These are phyloP conservation scores for Tricholoma sp. DNA, from an alignment of 768 basidiomycete genomes.

Conservation along the genomic window DNA sequence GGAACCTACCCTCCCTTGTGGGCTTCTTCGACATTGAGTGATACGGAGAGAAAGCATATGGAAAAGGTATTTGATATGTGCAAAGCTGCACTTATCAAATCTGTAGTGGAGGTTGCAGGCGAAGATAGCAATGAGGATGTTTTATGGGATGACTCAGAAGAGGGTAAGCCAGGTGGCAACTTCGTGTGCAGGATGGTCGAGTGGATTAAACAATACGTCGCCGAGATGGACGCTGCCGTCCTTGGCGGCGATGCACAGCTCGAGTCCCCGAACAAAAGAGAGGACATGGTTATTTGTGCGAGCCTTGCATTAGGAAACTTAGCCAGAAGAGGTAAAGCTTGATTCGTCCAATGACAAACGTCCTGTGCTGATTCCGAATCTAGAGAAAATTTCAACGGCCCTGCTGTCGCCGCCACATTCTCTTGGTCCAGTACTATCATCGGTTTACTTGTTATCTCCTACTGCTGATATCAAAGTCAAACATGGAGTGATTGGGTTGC, in stretches of 20 bases:
- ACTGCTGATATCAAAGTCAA: conserved; percentile 74
- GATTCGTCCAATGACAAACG: not conserved
- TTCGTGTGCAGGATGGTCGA: conserved; percentile 69
- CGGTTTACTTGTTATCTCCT: conserved; percentile 47
- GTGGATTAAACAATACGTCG: conserved; percentile 64
- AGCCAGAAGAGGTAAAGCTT: conserved; percentile 58
- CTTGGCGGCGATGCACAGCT: conserved; percentile 3
- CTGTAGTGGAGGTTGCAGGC: conserved; percentile 80
- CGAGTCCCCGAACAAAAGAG: conserved; percentile 28
- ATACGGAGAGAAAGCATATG: conserved; percentile 49
- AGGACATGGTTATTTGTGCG: conserved; percentile 82
- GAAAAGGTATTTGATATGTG: conserved; percentile 75
- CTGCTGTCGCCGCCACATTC: conserved; percentile 63
- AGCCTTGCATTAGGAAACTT: conserved; percentile 81
- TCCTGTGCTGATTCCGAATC: conserved; percentile 2
- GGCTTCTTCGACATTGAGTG: conserved; percentile 40
- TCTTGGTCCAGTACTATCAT: conserved; percentile 57
- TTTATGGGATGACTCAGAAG: conserved; percentile 65
- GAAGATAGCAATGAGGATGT: conserved; percentile 75
- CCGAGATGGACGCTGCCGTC: conserved; percentile 26
- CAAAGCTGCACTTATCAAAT: conserved; percentile 82
- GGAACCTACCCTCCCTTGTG: conserved; percentile 67
- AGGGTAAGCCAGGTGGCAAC: conserved; percentile 55
- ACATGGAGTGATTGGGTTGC: conserved; percentile 81
- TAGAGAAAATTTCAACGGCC: conserved; percentile 55